Evolutionary conservation across 2,329 filamentous ascomycete species (phyloP), one percentile per base, ranked within the genome.

Genomic region (Drechmeria coniospora): DNA sequence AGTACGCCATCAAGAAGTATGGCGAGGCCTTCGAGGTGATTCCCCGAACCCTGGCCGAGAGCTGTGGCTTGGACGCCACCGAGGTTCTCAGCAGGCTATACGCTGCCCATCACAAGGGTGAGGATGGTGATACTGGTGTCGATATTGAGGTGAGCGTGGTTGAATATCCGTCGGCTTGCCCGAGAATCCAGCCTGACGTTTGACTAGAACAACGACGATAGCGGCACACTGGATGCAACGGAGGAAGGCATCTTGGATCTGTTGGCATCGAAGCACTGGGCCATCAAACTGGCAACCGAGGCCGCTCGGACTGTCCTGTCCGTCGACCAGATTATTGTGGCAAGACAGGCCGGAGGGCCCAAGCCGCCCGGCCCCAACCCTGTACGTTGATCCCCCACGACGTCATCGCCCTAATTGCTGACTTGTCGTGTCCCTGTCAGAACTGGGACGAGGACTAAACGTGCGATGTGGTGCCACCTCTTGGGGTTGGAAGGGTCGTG

Each of bases 311-410:
- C 90, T 26, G 79, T 98, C 17, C 63, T 98, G 38, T 92, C 84
- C 26, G 90, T 98, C 21, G 90, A 98, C 57, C 92, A 98, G 61
- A 98, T 98, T 49, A 98, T 98, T 50, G 90, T 98, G 32, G 86
- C 92, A 37, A 75, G 87, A 59, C 90, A 95, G 61, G 90, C 92
- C 26, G 90, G 90, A 49, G 90, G 90, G 21, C 90, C 92, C 14
- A 98, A 98, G 68, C 87, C 87, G 31, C 90, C 90, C 17, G 86
- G 80, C 25, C 90, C 84, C 41, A 94, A 94, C 59, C 79, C 86
- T 25, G 63, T 67, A 49, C 47, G 63, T 54, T 29, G 13, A n/a
- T 13, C 12, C 13, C 12, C 21, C 2, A 22, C 27, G 12, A 10
- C 21, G 2, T 18, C 12, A 10, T 10, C 23, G 3, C 20, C 23